phyloP scores from a whole-genome alignment of 225 moss, liverwort and hornwort genomes.

The Lunularia cruciata region DNA sequence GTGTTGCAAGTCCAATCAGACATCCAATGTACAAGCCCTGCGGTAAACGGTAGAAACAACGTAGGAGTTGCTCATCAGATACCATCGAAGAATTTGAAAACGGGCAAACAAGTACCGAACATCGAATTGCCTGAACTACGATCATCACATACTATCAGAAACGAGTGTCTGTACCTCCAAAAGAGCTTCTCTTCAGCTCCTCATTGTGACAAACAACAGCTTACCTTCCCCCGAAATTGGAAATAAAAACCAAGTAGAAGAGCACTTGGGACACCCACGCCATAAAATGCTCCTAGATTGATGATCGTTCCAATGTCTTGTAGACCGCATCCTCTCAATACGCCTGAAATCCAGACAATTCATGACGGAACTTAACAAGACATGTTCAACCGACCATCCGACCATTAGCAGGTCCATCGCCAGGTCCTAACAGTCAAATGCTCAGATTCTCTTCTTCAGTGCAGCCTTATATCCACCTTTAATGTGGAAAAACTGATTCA shows the following conservation, averaged over 20 bases:
- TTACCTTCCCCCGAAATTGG: conserved; percentile 9
- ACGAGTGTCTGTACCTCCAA: too few relatives aligned
- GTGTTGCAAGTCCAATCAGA: background rate
- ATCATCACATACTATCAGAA: background rate
- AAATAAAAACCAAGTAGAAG: conserved; percentile 13
- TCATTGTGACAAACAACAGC: too few relatives aligned
- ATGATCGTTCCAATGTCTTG: conserved; percentile 3
- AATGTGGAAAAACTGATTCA: too few relatives aligned
- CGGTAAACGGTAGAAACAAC: background rate
- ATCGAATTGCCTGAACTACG: background rate
- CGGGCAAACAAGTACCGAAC: background rate
- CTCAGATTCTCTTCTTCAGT: background rate
- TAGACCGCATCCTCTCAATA: conserved; percentile 18
- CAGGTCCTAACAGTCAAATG: background rate
- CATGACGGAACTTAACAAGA: too few relatives aligned
- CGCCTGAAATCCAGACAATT: conserved; percentile 7
- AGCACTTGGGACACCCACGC: conserved; percentile 10
- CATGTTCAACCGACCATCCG: background rate
- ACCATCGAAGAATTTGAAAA: background rate
- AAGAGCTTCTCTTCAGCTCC: too few relatives aligned
- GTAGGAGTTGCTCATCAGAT: background rate
- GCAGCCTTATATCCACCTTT: background rate
- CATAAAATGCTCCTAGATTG: conserved; percentile 13
- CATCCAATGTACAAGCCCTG: conserved; percentile 13
- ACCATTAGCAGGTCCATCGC: background rate